Evolutionary conservation across 148 eudicot genomes (phyloP), one percentile per base, ranked within the genome.

Genomic region (Nepenthes gracilis): DNA sequence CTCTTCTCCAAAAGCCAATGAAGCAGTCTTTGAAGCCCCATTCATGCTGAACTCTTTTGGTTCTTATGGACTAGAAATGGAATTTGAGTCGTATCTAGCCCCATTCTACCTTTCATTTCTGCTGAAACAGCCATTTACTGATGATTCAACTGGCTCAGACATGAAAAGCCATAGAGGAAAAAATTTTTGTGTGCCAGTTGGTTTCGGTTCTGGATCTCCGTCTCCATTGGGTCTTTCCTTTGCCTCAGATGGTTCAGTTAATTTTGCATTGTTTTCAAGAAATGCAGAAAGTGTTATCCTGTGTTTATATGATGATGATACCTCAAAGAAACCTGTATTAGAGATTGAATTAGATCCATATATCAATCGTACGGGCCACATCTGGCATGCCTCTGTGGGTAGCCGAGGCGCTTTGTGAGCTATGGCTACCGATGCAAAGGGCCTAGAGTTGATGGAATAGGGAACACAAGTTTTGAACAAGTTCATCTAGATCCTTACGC

Each of bases 281-380:
- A 81, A 67, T 66, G 87, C 76, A 9, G 74, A 75, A 72, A 72
- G 70, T 76, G 87, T 89, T 43, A 59, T 70, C 61, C 71, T 94
- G 59, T 94, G 99, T 72, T 76, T 94, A 72, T 89, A 74, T 68
- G 80, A 79, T 62, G 77, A 78, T 57, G 57, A 67, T 33, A 69
- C 54, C 15, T 73, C 72, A 11, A 78, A 77, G 10, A 66, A 76
- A 68, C 99, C 99, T 47, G 70, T 83, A 71, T 68, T 86, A 55
- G 95, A 94, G 79, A 84, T 94, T 64, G 92, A 94, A 65, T 74
- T 94, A 12, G 99, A 94, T 80, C 83, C 99, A 51, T 81, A 86
- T 62, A 85, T 94, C 58, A 94, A 94, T 59, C 80, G 86, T 61
- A 68, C 97, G 11, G 99, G 99, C 68, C 85, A 89, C 59, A 78